Conservation (phyloP, 768 basidiomycete species). For the Lactifluus subvellereus region DNA sequence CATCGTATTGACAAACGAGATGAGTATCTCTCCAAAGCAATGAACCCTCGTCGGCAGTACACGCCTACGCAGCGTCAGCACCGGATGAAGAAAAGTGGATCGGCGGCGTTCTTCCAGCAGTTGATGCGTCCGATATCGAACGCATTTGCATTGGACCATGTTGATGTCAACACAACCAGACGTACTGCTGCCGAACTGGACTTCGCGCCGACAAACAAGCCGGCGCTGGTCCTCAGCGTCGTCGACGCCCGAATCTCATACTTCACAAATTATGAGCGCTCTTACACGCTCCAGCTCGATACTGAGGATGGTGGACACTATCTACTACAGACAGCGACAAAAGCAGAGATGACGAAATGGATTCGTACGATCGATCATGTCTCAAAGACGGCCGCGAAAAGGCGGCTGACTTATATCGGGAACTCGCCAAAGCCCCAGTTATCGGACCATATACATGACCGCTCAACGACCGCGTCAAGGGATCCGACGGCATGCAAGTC, state of each 20-base stretch:
- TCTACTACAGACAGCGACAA: conserved; percentile 65
- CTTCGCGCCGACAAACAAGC: conserved; percentile 66
- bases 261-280: conserved; percentile 74
- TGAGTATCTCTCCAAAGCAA: conserved; percentile 68
- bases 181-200: conserved; percentile 70
- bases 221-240: conserved; percentile 66
- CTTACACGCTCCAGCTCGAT: conserved; percentile 76
- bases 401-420: conserved; percentile 75
- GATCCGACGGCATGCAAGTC: conserved; percentile 70
- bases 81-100: conserved; percentile 86
- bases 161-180: conserved; percentile 39
- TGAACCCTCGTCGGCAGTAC: conserved; percentile 51
- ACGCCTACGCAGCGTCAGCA: conserved; percentile 60
- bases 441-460: conserved; percentile 66
- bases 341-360: conserved; percentile 72
- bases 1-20: conserved; percentile 65
- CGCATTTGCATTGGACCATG: conserved; percentile 66
- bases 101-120: conserved; percentile 70
- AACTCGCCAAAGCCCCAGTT: conserved; percentile 67
- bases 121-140: conserved; percentile 88
- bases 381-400: conserved; percentile 66
- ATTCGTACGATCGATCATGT: conserved; percentile 66
- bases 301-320: conserved; percentile 87
- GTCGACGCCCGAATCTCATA: conserved; percentile 64
- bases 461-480: conserved; percentile 51